Evolutionary conservation across 306 rosid genomes (phyloP).

Genomic region (Carpinus fangiana): DNA sequence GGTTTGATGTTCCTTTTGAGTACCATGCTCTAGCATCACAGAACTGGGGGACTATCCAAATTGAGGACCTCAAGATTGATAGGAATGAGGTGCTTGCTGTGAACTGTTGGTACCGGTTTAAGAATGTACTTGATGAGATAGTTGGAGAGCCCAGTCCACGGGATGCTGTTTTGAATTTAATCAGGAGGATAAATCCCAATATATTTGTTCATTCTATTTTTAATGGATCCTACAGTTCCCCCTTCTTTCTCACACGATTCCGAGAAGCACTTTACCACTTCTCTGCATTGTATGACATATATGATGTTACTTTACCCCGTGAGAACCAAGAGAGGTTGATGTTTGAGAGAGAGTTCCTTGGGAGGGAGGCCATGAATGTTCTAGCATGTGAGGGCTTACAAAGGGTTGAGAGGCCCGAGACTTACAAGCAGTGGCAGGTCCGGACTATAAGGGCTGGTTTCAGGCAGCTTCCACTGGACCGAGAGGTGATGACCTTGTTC

Average conservation of each 20-base stretch:
- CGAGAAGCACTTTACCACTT: neutral
- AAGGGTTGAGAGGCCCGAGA: constrained; percentile 8
- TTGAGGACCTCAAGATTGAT: constrained; percentile 24
- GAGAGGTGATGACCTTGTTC: neutral
- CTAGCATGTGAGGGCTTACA: neutral
- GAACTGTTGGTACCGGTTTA: constrained; percentile 15
- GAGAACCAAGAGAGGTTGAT: too few relatives aligned
- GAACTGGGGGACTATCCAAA: constrained; percentile 27
- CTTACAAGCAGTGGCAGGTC: neutral
- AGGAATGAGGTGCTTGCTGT: constrained; percentile 26
- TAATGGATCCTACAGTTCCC: constrained; percentile 8
- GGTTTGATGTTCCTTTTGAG: constrained; percentile 30
- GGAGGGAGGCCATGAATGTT: neutral
- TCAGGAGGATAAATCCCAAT: constrained; percentile 28
- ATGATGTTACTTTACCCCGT: neutral
- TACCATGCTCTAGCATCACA: constrained; percentile 25
- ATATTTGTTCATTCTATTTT: constrained; percentile 20
- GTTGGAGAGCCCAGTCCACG: constrained; percentile 27
- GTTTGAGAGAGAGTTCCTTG: neutral
- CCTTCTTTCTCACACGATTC: constrained; percentile 3
- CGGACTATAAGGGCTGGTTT: neutral
- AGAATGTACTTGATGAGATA: constrained; percentile 25
- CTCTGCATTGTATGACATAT: neutral
- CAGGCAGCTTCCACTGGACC: neutral
- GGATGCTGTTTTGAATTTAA: constrained; percentile 13